These are phyloP conservation scores for Lizonia empirigonia DNA, from an alignment of 2,329 filamentous ascomycete species.

Conservation along the genomic window DNA sequence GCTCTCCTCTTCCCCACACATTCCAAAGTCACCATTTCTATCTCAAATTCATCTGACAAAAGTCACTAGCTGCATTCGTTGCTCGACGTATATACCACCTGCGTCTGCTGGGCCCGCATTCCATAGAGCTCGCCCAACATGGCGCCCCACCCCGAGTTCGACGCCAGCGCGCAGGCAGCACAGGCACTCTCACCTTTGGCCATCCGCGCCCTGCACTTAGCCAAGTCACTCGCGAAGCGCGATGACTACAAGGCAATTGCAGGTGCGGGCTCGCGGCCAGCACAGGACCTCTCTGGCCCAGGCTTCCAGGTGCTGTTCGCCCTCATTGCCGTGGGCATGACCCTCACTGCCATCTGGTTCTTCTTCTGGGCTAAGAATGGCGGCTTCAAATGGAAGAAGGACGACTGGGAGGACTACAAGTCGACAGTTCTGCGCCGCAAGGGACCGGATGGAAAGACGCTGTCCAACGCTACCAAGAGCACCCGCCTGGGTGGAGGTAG, in stretches of 20 bases:
- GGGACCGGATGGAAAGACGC: conserved; percentile 84
- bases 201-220: conserved; percentile 34
- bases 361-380: conserved; percentile 97
- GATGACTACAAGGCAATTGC: conserved; percentile 31
- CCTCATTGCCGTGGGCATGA: conserved; percentile 77
- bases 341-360: conserved; percentile 85
- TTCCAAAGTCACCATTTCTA: conserved; percentile 14
- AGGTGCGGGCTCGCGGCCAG: conserved; percentile 44
- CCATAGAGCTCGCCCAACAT: conserved; percentile 29
- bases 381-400: conserved; percentile 82
- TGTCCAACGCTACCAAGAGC: conserved; percentile 80
- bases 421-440: conserved; percentile 87
- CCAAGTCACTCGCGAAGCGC: conserved; percentile 41
- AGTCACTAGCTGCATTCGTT: conserved; percentile 16
- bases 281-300: conserved; percentile 52
- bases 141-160: conserved; percentile 41
- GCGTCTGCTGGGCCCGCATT: conserved; percentile 16
- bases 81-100: conserved; percentile 10
- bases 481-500: conserved; percentile 88
- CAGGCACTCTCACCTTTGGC: conserved; percentile 39
- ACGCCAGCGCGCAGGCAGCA: conserved; percentile 16
- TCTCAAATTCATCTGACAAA: neutral
- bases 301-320: conserved; percentile 87
- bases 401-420: conserved; percentile 99
- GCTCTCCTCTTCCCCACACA: conserved; percentile 19